phyloP scores from a whole-genome alignment of 768 basidiomycete species.

The Macrolepiota fuliginosa region DNA sequence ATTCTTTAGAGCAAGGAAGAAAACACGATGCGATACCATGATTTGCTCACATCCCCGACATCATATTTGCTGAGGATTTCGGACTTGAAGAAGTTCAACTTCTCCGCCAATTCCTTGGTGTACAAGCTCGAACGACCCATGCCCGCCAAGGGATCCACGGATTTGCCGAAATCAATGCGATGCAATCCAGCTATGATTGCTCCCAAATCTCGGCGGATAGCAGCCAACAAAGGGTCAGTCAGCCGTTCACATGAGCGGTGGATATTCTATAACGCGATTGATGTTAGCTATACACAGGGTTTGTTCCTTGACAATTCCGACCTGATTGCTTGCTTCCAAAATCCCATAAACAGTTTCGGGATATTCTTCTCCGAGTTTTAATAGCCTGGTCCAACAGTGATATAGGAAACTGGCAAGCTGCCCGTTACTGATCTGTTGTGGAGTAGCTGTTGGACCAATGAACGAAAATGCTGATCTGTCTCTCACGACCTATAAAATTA shows the following conservation, averaged over 20 bases:
- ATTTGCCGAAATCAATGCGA: slow-evolving; percentile 76
- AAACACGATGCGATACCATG: slow-evolving; percentile 57
- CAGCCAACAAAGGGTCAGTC: slow-evolving; percentile 57
- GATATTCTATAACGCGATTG: slow-evolving; percentile 40
- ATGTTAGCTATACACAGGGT: not conserved
- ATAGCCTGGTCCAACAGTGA: slow-evolving; percentile 68
- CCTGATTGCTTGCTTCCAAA: slow-evolving; percentile 58
- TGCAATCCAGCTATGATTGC: slow-evolving; percentile 83
- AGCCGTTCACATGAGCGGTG: slow-evolving; percentile 50
- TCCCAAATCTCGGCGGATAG: slow-evolving; percentile 78
- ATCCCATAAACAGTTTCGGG: slow-evolving; percentile 52
- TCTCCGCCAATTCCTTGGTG: slow-evolving; percentile 90
- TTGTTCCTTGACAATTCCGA: slow-evolving; percentile 28
- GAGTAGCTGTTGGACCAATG: slow-evolving; percentile 72
- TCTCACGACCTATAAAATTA: slow-evolving; percentile 51
- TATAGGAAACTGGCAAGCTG: slow-evolving; percentile 79
- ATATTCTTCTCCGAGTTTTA: slow-evolving; percentile 68
- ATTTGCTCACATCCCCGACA: slow-evolving; percentile 66
- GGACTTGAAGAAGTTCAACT: slow-evolving; percentile 74
- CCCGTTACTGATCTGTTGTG: slow-evolving; percentile 76
- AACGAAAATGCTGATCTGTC: slow-evolving; percentile 80
- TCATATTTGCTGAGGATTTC: slow-evolving; percentile 72
- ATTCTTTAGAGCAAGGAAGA: not conserved
- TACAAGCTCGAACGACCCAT: slow-evolving; percentile 77
- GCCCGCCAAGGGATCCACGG: slow-evolving; percentile 61